Base-by-base conservation (phyloP, 1,284 basidiomycete species). In the Xerocomus amazonicus region DNA sequence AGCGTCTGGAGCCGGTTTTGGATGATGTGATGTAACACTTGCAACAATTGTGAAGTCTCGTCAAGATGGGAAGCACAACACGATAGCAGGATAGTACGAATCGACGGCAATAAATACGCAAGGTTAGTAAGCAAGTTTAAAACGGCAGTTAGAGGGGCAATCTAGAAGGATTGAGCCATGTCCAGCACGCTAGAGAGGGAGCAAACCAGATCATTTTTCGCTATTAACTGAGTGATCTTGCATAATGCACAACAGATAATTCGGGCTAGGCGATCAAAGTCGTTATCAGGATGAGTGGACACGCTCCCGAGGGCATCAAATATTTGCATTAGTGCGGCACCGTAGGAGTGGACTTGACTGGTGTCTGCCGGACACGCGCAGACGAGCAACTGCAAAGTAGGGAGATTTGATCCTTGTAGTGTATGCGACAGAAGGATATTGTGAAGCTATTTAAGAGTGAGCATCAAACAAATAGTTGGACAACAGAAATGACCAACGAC, bases 361-460 rank as follows among this genome's bases (percentile, higher is more conserved):
- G 56, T 45, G 16, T 69, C 55, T 12, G 65, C 55, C 3, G 66
- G 66, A 7, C 69, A 56, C 10, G 69, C 62, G 39, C 73, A 71
- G 39, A 86, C 65, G 31, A 89, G 72, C 12, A 73, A 58, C 54
- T 87, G 84, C 7, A 89, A 68, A 4, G 84, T 83, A 16, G 75
- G 64, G 10, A 69, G 60, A 4, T 63, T 62, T 31, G 64, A 70
- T 23, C 62, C 61, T 6, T 69, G 65, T 27, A 69, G 60, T 5
- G 70, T 69, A 63, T 89, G 86, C 2, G 76, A 79, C 45, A 87
- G 62, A 12, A 88, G 61, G 26, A 84, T 70, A 41, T 76, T 73
- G 53, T 76, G 78, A 41, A 87, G 65, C 86, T 88, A 51, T 56
- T 7, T 36, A 27, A 43, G 19, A 4, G 40, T 52, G 28, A 58